phyloP scores from a whole-genome alignment of 1,284 basidiomycete species.

The Thelephora terrestris region DNA sequence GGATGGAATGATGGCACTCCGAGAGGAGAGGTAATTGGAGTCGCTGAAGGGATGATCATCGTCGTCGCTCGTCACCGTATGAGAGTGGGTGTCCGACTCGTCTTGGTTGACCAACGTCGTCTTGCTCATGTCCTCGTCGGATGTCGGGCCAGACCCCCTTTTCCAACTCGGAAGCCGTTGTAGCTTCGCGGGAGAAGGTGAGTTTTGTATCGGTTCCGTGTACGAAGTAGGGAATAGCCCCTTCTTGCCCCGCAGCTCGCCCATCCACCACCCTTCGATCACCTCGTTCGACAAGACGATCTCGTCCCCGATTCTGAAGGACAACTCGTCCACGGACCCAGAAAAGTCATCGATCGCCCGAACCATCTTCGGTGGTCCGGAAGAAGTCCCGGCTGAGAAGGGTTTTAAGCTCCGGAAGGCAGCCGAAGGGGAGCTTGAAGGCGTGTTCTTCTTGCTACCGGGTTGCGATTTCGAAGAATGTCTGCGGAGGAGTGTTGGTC shows the following conservation, averaged over 20 bases:
- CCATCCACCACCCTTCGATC: slow-evolving; percentile 80
- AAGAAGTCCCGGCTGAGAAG: neutral
- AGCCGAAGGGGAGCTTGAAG: neutral
- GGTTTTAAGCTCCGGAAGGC: slow-evolving; percentile 8
- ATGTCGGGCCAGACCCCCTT: slow-evolving; percentile 10
- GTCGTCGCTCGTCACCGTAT: slow-evolving; percentile 27
- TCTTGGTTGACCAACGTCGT: slow-evolving; percentile 2
- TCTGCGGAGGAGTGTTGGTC: neutral
- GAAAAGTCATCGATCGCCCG: slow-evolving; percentile 67
- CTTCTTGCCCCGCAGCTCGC: slow-evolving; percentile 53
- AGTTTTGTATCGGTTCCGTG: slow-evolving; percentile 37
- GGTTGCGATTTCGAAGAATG: neutral
- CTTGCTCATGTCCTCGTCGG: slow-evolving; percentile 8
- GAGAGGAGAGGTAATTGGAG: slow-evolving; percentile 25
- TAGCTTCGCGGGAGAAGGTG: slow-evolving; percentile 18
- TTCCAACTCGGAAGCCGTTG: slow-evolving; percentile 8
- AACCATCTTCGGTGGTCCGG: slow-evolving; percentile 36
- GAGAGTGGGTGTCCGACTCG: neutral
- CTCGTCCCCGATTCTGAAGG: slow-evolving; percentile 61
- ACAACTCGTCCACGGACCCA: slow-evolving; percentile 59
- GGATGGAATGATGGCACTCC: slow-evolving; percentile 31
- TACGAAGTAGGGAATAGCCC: slow-evolving; percentile 74
- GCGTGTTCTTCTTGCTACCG: neutral
- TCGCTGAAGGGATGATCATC: slow-evolving; percentile 32
- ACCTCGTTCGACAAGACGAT: slow-evolving; percentile 69